Percentiles rank a stretch among this genome's conserved stretches.
phyloP scores from a whole-genome alignment of 306 rosid species.

The Gastrolobium villosum region DNA sequence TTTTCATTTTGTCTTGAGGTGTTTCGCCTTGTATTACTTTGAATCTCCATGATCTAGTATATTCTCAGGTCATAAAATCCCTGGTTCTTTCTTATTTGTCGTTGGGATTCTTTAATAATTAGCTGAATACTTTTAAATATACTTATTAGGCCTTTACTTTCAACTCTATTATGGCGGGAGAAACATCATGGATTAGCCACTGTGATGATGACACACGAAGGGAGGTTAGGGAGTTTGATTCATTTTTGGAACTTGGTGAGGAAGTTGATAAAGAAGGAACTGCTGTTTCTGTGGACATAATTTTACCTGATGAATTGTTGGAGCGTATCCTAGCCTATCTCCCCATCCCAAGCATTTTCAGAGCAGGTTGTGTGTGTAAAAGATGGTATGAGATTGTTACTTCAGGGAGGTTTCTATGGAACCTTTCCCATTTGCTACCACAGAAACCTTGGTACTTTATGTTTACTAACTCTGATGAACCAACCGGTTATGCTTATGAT shows the following conservation, averaged over 20 bases:
- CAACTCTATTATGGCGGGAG: constrained; percentile 73
- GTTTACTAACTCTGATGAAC: constrained; percentile 85
- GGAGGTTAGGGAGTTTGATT: constrained; percentile 60
- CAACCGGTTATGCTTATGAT: constrained; percentile 81
- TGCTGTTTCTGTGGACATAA: constrained; percentile 63
- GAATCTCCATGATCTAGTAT: constrained; percentile 32
- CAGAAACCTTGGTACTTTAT: constrained; percentile 98
- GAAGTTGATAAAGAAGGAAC: constrained; percentile 71
- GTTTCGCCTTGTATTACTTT: constrained; percentile 12
- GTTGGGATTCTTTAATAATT: constrained; percentile 14
- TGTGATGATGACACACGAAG: constrained; percentile 56
- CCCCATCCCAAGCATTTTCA: constrained; percentile 83
- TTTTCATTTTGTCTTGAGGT: constrained; percentile 28
- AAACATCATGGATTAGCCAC: constrained; percentile 80
- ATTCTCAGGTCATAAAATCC: constrained; percentile 28
- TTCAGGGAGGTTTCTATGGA: constrained; percentile 78
- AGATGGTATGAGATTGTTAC: constrained; percentile 84
- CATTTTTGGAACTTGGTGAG: constrained; percentile 62
- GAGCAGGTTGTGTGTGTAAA: constrained; percentile 87
- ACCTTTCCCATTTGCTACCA: constrained; percentile 59
- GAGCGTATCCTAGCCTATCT: constrained; percentile 89
- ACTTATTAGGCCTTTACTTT: constrained; percentile 51
- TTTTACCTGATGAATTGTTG: constrained; percentile 87
- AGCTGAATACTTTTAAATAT: constrained; percentile 7
- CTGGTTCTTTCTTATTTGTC: constrained; percentile 28